Evolutionary conservation across 2,329 filamentous ascomycete species (phyloP), one percentile per base, ranked within the genome.

Genomic region (Elsinoe perseae): DNA sequence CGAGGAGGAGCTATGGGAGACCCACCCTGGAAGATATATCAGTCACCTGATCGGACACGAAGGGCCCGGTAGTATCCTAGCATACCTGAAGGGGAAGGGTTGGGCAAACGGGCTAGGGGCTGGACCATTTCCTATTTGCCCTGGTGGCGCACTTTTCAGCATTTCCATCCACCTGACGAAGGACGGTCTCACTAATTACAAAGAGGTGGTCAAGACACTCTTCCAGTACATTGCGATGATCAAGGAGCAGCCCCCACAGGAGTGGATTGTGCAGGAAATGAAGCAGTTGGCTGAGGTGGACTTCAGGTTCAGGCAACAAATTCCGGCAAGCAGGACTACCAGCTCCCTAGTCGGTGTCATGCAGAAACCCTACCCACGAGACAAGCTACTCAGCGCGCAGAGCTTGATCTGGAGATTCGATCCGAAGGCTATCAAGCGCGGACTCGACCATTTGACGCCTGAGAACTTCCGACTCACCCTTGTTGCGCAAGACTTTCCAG

Each of bases 201-300:
- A 84, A 57, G 87, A 95, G 64, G 82, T 96, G 16, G 79, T 86
- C 61, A 91, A 91, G 70, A 81, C 85, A 27, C 80, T 95, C 60
- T 96, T 96, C 73, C 86, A 95, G 68, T 98, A 98, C 65, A 84
- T 97, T 60, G 84, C 89, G 9, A 81, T 98, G 69, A 80, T 98
- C 56, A 84, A 83, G 60, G 87, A 95, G 64, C 79, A 80, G 2
- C 81, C 86, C 4, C 91, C 92, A 0, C 86, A 95, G 63, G 78
- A 95, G 68, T 97, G 93, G 93, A 90, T 97, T 57, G 91, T 93
- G 58, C 82, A 95, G 28, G 93, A 98, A 72, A 87, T 93, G 70
- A 92, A 90, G 70, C 84, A 85, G 32, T 84, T 97, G 73, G 85
- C 87, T 43, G 91, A 97, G 62, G 89, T 97, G 10, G 87, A 95